Evolutionary conservation across 139 green algal species (phyloP), one percentile per base, ranked within the genome.

Genomic region (Bryopsis sp.): DNA sequence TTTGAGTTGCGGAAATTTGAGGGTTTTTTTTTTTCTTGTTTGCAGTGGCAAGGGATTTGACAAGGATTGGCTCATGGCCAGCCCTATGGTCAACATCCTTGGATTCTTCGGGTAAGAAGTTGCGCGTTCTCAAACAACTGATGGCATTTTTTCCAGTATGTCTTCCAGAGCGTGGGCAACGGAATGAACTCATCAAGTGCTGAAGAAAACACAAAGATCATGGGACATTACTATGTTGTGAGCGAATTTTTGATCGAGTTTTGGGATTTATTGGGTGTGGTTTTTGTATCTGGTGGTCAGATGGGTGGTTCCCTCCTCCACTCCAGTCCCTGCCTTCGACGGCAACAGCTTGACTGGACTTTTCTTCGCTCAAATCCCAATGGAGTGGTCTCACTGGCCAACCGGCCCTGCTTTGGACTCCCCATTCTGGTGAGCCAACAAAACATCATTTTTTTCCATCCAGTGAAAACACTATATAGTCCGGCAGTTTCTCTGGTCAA

Each of bases 341-440:
- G 62, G 62, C 62, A 69, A 31, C 37, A 69, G 62, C 43, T 36
- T 69, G 7, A 58, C 39, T 32, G 62, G 8, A 6, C 33, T 8
- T 24, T 69, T 69, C 3, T 34, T 72, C 24, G 15, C 26, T 39
- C 46, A 66, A 5, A 62, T 50, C 2, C 34, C 1, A 38, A 7
- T 57, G 32, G 62, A 69, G 32, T 38, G 39, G 24, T 35, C 62
- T 34, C 62, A 69, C 62, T 69, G 15, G 19, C 62, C 62, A 8
- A 69, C 62, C 5, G 62, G 62, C 19, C 62, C 62, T 7, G 48
- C 62, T 35, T 37, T 67, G 60, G n/a, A 69, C 68, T 43, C 19
- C 70, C 50, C 24, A 3, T 58, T 73, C n/a, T 73, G 65, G 33
- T 48, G 3, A 58, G 48, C 2, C 2, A 35, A 2, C 33, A 57